phyloP scores from a whole-genome alignment of 2,329 filamentous ascomycete species.

The Paraconiothyrium brasiliense region DNA sequence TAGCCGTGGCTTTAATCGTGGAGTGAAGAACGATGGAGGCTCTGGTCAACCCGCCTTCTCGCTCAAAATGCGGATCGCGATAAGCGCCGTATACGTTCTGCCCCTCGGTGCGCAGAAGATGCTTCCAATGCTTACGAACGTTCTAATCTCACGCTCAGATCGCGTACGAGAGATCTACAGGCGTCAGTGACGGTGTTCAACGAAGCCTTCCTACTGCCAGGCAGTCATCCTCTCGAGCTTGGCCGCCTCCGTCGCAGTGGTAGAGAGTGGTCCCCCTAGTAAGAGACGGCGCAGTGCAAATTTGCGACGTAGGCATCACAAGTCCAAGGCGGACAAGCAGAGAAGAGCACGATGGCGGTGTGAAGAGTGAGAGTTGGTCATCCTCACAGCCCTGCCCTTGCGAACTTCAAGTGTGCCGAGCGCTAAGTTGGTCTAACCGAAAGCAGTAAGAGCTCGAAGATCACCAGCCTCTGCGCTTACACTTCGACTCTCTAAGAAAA shows the following conservation, averaged over 20 bases:
- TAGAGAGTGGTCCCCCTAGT: not conserved
- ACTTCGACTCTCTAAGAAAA: not conserved
- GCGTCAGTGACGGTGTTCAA: slow-evolving; percentile 32
- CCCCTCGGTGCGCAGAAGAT: slow-evolving; percentile 25
- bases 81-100: slow-evolving; percentile 34
- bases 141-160: slow-evolving; percentile 11
- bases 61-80: slow-evolving; percentile 35
- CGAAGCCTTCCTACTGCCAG: not conserved
- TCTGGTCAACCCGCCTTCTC: slow-evolving; percentile 39
- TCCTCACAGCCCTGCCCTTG: slow-evolving; percentile 7
- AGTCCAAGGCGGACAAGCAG: not conserved
- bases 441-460: not conserved
- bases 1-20: slow-evolving; percentile 17
- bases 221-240: not conserved
- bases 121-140: slow-evolving; percentile 22
- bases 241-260: not conserved
- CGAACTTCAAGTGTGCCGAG: slow-evolving; percentile 14
- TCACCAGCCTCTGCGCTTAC: not conserved
- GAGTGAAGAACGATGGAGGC: slow-evolving; percentile 10
- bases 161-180: slow-evolving; percentile 18
- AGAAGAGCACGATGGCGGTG: slow-evolving; percentile 9
- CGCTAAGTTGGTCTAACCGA: slow-evolving; percentile 7
- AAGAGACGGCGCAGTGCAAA: not conserved
- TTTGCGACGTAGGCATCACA: not conserved
- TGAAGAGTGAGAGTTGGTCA: slow-evolving; percentile 3